phyloP scores from a whole-genome alignment of 2,329 filamentous ascomycete genomes.

The Colletotrichum lupini region DNA sequence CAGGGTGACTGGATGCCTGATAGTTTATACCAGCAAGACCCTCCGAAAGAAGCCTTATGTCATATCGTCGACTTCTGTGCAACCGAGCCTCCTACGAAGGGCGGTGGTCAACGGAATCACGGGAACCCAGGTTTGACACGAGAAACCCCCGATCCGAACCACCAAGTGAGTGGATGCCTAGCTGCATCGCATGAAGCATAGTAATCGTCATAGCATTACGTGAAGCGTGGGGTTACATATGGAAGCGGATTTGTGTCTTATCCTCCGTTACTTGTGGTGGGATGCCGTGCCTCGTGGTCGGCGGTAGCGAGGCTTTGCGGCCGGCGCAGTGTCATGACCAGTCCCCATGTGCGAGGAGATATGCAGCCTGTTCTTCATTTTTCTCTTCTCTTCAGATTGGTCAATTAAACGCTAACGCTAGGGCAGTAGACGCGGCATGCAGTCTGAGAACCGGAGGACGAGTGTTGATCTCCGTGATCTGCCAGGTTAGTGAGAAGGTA shows the following conservation, averaged over 20 bases:
- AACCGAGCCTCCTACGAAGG: background rate
- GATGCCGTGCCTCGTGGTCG: background rate
- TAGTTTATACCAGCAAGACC: constrained; percentile 5
- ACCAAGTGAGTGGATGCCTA: background rate
- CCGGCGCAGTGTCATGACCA: background rate
- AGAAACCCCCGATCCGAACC: background rate
- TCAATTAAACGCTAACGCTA: constrained; percentile 19
- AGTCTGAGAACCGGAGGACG: background rate
- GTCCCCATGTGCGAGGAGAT: background rate
- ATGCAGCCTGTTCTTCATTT: background rate
- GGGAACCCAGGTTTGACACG: too few relatives aligned
- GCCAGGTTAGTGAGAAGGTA: background rate
- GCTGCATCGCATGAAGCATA: background rate
- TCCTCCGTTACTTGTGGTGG: background rate
- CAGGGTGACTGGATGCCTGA: constrained; percentile 20
- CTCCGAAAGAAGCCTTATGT: background rate
- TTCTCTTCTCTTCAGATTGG: constrained; percentile 1
- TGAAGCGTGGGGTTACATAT: constrained; percentile 1
- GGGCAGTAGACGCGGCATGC: background rate
- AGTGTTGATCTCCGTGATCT: background rate
- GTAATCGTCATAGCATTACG: background rate
- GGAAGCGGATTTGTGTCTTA: background rate
- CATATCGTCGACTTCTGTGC: constrained; percentile 8
- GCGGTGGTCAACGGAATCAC: background rate
- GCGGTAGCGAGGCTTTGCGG: background rate